Base-by-base conservation (phyloP, 1,284 basidiomycete species). In the Cutaneotrichosporon sp. region DNA sequence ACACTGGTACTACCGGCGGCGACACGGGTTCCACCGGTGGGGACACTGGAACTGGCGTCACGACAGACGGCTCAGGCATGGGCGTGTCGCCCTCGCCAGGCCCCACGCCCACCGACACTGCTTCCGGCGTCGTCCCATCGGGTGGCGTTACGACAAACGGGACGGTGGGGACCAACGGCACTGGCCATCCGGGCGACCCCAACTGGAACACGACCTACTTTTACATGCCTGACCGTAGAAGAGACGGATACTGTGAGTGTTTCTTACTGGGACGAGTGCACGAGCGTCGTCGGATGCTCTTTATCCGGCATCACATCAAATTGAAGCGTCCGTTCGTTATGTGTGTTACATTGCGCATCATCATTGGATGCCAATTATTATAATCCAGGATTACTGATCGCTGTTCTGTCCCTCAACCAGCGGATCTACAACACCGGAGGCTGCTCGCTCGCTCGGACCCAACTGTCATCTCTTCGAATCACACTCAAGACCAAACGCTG, bases 161-260 rank as follows among this genome's bases (percentile, higher is more conserved):
- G 5, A 30, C 38, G 5, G 5, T 38, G 21, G 13, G 38, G 0
- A 22, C 38, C 38, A 56, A 56, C 34, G 32, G 32, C 34, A 56
- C 53, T 8, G 34, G 18, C 6, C 21, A 8, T 5, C 9, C 7
- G 13, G 40, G 58, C 58, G 52, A 53, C 36, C 38, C 58, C 14
- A 50, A 50, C 46, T 64, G 63, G 63, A 64, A 64, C 58, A 4
- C 38, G 6, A 56, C 63, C 4, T 64, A 55, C 32, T 64, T 62
- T 18, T 46, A 56, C 22, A 51, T 52, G 22, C 65, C 65, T 16
- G 56, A 46, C 34, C 59, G 65, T 16, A 60, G 58, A 50, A 59
- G 63, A 26, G 36, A 52, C 21, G 58, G 49, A n/a, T 64, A 64
- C 56, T 66, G 65, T 63, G 59, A 63, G 65, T 61, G 36, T 0